Base-by-base conservation (phyloP, 352 stramenopile genomes). In the Detonula confervacea region DNA sequence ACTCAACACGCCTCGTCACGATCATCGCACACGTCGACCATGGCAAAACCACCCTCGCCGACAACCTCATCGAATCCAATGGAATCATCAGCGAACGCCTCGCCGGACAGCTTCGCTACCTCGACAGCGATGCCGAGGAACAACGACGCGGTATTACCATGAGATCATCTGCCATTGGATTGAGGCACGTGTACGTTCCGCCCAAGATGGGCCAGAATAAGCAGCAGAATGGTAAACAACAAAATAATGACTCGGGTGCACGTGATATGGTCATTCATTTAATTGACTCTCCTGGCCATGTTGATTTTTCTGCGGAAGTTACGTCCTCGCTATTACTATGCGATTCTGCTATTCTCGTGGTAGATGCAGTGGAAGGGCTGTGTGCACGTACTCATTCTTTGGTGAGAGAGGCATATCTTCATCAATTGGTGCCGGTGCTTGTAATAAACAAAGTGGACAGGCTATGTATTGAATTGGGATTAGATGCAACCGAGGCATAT, bases 361-460 rank as follows among this genome's bases (percentile, higher is more conserved):
- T 99, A 18, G 97, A 99, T 81, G 96, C 93, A 6, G 96, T 98
- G 1, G 96, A 99, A 80, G 97, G 97, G 25, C 95, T 98, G 22
- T 98, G 96, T 80, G 95, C 96, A 1, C 95, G 98, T 75, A 98
- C 96, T 4, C 94, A 97, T 78, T 95, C 95, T 2, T 95, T 98
- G 0, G 90, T 99, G 35, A 91, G 96, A 22, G 95, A 98, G 87
- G 96, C 96, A 29, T 97, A 96, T 88, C 83, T 95, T 30, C 96
- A 98, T 83, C 92, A 96, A 46, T 94, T 98, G 59, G 93, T 96
- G 2, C 95, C 96, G 5, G 96, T 97, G 70, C 91, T 99, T 24
- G 95, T 99, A 16, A 94, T 99, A 70, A 99, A 98, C 84, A 99
- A 99, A 84, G 94, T 99, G 66, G 97, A 99, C 86, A 92, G 97